Evolutionary conservation across 495 filamentous ascomycete genomes (phyloP), one percentile per base, ranked within the genome.

Genomic region (Penicillium odoratum): DNA sequence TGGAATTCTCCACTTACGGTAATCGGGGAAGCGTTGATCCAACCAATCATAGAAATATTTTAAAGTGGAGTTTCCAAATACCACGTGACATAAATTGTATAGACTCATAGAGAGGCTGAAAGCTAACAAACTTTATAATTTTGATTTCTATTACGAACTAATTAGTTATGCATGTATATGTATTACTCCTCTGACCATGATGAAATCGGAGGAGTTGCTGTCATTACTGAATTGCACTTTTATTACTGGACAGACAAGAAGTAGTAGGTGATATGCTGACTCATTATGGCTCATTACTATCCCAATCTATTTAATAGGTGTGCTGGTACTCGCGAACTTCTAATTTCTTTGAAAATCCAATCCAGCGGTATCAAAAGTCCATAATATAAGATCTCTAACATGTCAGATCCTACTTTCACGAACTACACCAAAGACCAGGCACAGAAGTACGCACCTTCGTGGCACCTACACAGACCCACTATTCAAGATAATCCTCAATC

Each of bases 391-490:
- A 48, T 48, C 31, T 51, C 48, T 51, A 4, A 16, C 0, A 42
- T 38, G 10, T 13, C 54, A 13, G 65, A 70, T 38, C 45, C 64
- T 11, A 82, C 78, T 1, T 84, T 82, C 62, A 65, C 71, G n/a
- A 58, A 62, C 8, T 85, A 74, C 60, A 71, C 67, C 7, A 48
- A 58, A 6, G 42, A 56, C 4, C 70, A 83, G 64, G 80, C 76
- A 7, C 61, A 66, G 25, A 55, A 55, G 11, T 84, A 85, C 55
- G 74, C 75, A 68, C 7, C 31, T 36, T 40, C 78, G 81, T n/a
- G 59, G 55, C 11, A 59, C 69, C 5, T 82, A 81, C 52, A 57
- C 69, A 13, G 60, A 64, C 7, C 48, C 60, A 6, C 54, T 84
- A 11, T 79, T 78, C 67, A 50, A 74, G 15, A 56, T 64, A 21